Evolutionary conservation across 768 basidiomycete species (phyloP).

Genomic region (Lactarius evosmus): DNA sequence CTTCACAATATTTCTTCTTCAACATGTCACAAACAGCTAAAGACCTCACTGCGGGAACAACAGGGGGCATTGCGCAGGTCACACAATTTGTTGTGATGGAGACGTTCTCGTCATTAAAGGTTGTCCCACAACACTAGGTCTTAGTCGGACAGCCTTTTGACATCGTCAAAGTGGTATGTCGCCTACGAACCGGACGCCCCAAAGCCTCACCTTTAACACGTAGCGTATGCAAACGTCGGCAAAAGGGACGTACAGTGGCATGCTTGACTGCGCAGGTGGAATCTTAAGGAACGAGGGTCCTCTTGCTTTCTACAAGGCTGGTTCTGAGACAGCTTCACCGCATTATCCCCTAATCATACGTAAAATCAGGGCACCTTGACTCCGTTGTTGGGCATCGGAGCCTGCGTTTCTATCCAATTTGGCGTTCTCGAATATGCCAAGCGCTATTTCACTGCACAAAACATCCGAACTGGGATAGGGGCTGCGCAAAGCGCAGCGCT

Average conservation of each 20-base stretch:
- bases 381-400: conserved; percentile 86
- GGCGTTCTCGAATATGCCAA: conserved; percentile 85
- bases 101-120: conserved; percentile 16
- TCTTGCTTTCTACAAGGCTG: conserved; percentile 91
- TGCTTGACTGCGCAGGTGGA: conserved; percentile 86
- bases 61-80: conserved; percentile 88
- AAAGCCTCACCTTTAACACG: conserved; percentile 18
- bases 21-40: conserved; percentile 64
- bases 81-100: conserved; percentile 10
- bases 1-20: not conserved
- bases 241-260: conserved; percentile 83
- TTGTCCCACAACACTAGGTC: conserved; percentile 46
- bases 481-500: conserved; percentile 64
- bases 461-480: conserved; percentile 55
- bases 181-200: conserved; percentile 13
- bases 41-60: conserved; percentile 86
- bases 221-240: conserved; percentile 94
- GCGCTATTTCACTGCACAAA: conserved; percentile 66
- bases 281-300: conserved; percentile 91
- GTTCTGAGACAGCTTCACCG: conserved; percentile 16
- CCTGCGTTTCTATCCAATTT: conserved; percentile 96
- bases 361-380: conserved; percentile 75
- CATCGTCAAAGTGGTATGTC: conserved; percentile 91
- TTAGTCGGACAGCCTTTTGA: conserved; percentile 94
- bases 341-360: conserved; percentile 3